Evolutionary conservation across 2,329 filamentous ascomycete genomes (phyloP), one percentile per base, ranked within the genome.

Genomic region (Colletotrichum godetiae): DNA sequence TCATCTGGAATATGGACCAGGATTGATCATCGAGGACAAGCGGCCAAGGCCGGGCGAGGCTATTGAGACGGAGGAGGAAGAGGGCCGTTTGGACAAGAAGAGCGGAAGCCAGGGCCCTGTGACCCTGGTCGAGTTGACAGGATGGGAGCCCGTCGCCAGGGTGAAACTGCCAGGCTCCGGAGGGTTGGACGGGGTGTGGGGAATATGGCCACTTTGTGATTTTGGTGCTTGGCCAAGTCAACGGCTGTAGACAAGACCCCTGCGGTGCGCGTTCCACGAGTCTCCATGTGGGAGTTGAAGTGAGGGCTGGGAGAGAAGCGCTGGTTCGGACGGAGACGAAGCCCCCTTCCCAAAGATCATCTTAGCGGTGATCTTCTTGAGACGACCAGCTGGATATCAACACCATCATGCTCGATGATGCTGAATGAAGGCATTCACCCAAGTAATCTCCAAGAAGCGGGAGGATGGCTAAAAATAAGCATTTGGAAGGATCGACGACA

Each of bases 91-190:
- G 49, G 15, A 59, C 57, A 59, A 37, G 57, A 60, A 60, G 60
- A 52, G 46, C 49, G 29, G 49, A 55, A 37, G 19, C 60, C 59
- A 27, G 67, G 67, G 35, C 27, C 60, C 60, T 64, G 27, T 29
- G 58, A 31, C 52, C 69, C 69, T 64, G 33, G 66, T 64, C 66
- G n/a, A 12, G 59, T 55, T 61, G 66, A 56, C 70, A 73, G 66
- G 66, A 73, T 65, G 70, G 66, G 60, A 69, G 70, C 46, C 31
- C 70, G 59, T 64, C 59, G 66, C 59, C 60, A 73, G 70, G 37
- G 49, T 73, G 66, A 73, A 73, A 73, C 70, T 60, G 65, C 24
- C 70, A 73, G 70, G 58, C 66, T 69, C 70, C 60, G 66, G 66
- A 69, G 53, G 46, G 31, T 60, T 73, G 59, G 60, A 57, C 58